Base-by-base conservation (phyloP, 805 yeast genomes). In the Candida endomychidarum region DNA sequence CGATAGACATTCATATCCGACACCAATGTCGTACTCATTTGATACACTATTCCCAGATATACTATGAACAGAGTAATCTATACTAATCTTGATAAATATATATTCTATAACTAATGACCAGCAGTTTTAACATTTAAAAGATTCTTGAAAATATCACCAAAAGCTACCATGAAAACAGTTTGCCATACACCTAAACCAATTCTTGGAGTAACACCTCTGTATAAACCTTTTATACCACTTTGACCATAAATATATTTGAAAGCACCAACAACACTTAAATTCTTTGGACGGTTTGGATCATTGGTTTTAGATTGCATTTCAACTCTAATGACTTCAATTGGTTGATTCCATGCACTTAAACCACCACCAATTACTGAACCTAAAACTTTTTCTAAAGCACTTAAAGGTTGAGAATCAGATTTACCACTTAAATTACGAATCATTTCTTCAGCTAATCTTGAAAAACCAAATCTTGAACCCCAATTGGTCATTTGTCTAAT, bases 401-500 rank as follows among this genome's bases (percentile, higher is more conserved):
- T 65, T 52, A 93, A 76, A 56, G 80, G 80, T 42, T 79, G 81
- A 36, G 71, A 69, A 10, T 63, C 57, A 14, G 68, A 64, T 63
- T 86, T 85, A 40, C 81, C 81, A 16, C 81, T 77, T 10, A 74
- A 36, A 33, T 69, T 73, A 58, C 86, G 81, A 55, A 93, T 88
- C 3, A 67, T 71, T 52, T 86, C 91, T 72, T 93, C 99, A 22
- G 96, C 95, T 56, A 90, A 75, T 60, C 99, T 79, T 2, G 96
- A 77, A 28, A 93, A 75, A 24, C 98, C 99, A 56, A 90, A 91
- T 60, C 99, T 78, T 14, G 97, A 88, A 37, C 99, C 99, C 99
- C 99, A 93, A 67, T 93, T 93, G 51, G 98, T 91, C 86, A 88
- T 85, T 64, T 93, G 99, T 70, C 99, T 83, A 51, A 91, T 83